A percentile compares a stretch with the other conserved stretches of the same genome.
Evolutionary conservation across 1,139 yeast genomes (phyloP).

Genomic region (Pichia sp.): DNA sequence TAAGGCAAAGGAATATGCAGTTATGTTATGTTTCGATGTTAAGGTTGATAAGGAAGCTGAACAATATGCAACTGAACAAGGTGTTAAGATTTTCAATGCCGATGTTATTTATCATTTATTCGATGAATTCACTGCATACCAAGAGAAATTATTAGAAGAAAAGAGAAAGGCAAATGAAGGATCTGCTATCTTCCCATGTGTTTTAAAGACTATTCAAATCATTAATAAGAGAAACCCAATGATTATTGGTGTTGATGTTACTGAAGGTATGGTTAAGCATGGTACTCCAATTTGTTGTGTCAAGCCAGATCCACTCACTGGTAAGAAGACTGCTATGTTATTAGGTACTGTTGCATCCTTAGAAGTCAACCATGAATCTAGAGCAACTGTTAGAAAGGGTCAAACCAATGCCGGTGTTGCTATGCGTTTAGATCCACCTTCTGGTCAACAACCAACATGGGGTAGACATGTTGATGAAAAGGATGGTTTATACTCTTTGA

Average conservation of each 20-base stretch:
- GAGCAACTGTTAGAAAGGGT: slow-evolving; percentile 82
- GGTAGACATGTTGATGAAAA: slow-evolving; percentile 98
- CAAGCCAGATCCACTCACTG: slow-evolving; percentile 81
- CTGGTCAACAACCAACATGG: slow-evolving; percentile 95
- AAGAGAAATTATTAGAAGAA: slow-evolving; percentile 79
- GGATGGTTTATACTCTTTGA: slow-evolving; percentile 84
- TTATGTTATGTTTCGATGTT: slow-evolving; percentile 98
- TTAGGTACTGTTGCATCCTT: slow-evolving; percentile 85
- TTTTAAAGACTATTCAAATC: slow-evolving; percentile 89
- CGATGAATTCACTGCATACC: slow-evolving; percentile 93
- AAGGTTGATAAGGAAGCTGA: slow-evolving; percentile 97
- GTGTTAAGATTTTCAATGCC: slow-evolving; percentile 89
- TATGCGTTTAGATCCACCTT: slow-evolving; percentile 92
- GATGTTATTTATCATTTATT: slow-evolving; percentile 96
- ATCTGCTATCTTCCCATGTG: slow-evolving; percentile 94
- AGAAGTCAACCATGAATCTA: slow-evolving; percentile 92
- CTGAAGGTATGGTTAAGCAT: slow-evolving; percentile 82
- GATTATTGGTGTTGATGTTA: slow-evolving; percentile 98
- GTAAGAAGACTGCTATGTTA: slow-evolving; percentile 67
- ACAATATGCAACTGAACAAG: slow-evolving; percentile 93
- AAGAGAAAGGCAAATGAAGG: slow-evolving; percentile 89
- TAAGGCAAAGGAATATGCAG: slow-evolving; percentile 92
- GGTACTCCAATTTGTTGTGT: slow-evolving; percentile 98
- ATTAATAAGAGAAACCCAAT: slow-evolving; percentile 99
- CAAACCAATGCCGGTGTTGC: slow-evolving; percentile 99